Evolutionary conservation across 192 early-diverging fungal genomes (phyloP).

Genomic region (Cetraspora pellucida): DNA sequence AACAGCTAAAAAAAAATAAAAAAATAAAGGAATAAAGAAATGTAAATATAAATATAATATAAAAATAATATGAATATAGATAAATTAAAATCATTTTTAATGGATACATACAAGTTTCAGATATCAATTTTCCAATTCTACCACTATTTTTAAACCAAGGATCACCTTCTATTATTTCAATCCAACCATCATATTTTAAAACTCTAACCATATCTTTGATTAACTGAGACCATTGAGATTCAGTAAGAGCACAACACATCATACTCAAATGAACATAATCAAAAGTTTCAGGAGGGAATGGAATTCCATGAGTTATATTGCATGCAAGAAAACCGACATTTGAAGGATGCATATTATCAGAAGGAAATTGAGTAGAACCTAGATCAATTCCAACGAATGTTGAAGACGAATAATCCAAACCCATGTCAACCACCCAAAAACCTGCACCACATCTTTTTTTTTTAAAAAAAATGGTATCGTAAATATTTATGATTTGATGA

Average conservation of each 20-base stretch:
- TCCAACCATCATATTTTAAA: slow-evolving; percentile 57
- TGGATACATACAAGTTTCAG: too few relatives aligned
- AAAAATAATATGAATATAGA: too few relatives aligned
- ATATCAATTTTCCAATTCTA: too few relatives aligned
- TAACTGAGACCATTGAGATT: slow-evolving; percentile 48
- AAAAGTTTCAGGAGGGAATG: slow-evolving; percentile 55
- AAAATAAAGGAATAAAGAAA: too few relatives aligned
- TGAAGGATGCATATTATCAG: slow-evolving; percentile 36
- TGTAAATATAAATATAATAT: too few relatives aligned
- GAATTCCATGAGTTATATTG: slow-evolving; percentile 39
- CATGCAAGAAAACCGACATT: slow-evolving; percentile 44
- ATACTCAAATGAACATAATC: slow-evolving; percentile 56
- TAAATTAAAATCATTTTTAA: too few relatives aligned
- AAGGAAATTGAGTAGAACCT: slow-evolving; percentile 40
- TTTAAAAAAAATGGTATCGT: too few relatives aligned
- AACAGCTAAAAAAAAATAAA: too few relatives aligned
- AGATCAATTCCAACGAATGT: slow-evolving; percentile 56
- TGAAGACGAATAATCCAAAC: slow-evolving; percentile 45
- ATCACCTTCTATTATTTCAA: slow-evolving; percentile 44
- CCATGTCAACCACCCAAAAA: slow-evolving; percentile 51
- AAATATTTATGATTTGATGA: too few relatives aligned
- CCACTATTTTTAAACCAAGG: too few relatives aligned
- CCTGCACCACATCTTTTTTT: slow-evolving; percentile 34
- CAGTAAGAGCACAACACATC: slow-evolving; percentile 45
- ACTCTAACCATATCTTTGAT: slow-evolving; percentile 53